Conservation (phyloP, 805 yeast genomes). For the Saccharomycopsis synnaedendra region DNA sequence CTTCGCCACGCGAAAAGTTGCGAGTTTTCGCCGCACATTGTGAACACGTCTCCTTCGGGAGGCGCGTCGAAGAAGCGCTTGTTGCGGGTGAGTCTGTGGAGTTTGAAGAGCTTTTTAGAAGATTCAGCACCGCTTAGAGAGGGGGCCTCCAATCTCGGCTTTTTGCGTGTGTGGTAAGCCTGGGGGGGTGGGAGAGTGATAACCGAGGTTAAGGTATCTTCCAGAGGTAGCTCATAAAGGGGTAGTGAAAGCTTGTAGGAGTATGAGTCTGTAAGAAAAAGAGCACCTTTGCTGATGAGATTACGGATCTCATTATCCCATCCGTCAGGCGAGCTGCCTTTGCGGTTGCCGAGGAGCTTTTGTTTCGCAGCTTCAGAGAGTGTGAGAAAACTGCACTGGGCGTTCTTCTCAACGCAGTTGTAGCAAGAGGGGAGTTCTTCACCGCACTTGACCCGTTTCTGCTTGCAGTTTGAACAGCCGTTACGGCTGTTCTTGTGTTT, state of each 20-base stretch:
- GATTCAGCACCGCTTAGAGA: too few relatives aligned
- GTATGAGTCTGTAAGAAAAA: too few relatives aligned
- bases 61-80: background rate
- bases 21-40: constrained; percentile 5
- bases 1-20: background rate
- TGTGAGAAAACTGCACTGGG: constrained; percentile 3
- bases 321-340: background rate
- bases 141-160: too few relatives aligned
- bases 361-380: constrained; percentile 2
- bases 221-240: background rate
- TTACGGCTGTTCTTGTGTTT: constrained; percentile 7
- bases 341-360: background rate
- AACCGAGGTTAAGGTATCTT: background rate
- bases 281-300: too few relatives aligned
- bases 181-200: background rate
- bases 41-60: background rate
- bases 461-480: constrained; percentile 9
- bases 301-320: background rate
- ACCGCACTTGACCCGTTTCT: constrained; percentile 10
- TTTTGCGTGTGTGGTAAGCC: too few relatives aligned
- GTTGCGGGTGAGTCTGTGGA: background rate
- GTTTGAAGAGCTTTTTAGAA: background rate
- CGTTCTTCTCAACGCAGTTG: constrained; percentile 10
- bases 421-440: constrained; percentile 9
- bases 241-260: too few relatives aligned